A percentile compares a stretch with the other conserved stretches of the same genome.
phyloP scores from a whole-genome alignment of 768 basidiomycete genomes.

The Pleurotus citrinopileatus region DNA sequence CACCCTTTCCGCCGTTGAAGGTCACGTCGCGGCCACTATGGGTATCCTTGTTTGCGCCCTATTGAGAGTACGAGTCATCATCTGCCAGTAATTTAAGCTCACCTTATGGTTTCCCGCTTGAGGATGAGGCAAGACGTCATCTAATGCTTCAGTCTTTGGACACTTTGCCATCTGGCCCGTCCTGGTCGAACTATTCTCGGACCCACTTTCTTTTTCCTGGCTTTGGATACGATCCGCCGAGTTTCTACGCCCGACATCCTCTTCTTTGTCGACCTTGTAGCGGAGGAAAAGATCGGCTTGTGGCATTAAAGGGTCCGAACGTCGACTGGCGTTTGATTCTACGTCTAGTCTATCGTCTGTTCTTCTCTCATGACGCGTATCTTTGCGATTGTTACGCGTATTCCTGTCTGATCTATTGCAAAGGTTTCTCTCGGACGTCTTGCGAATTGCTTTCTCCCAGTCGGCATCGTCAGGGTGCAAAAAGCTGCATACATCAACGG shows the following conservation, averaged over 20 bases:
- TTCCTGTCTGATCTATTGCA: slow-evolving; percentile 13
- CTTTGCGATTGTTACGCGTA: slow-evolving; percentile 12
- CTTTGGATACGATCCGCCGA: not conserved
- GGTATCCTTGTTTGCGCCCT: not conserved
- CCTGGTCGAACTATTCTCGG: not conserved
- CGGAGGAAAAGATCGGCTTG: slow-evolving; percentile 42
- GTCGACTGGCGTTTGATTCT: slow-evolving; percentile 20
- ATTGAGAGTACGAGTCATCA: too few relatives aligned
- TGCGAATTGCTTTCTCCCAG: slow-evolving; percentile 29
- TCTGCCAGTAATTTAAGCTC: too few relatives aligned
- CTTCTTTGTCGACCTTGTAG: slow-evolving; percentile 25
- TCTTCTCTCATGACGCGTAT: not conserved
- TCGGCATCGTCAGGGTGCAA: slow-evolving; percentile 48
- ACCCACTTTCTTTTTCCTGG: not conserved
- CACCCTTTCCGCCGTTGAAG: not conserved
- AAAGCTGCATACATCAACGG: slow-evolving; percentile 28
- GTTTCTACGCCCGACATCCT: slow-evolving; percentile 8
- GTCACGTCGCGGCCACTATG: not conserved
- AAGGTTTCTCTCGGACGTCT: slow-evolving; percentile 9
- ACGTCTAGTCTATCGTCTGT: slow-evolving; percentile 2
- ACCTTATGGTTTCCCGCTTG: not conserved
- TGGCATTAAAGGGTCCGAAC: slow-evolving; percentile 34
- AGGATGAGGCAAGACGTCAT: not conserved
- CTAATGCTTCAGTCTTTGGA: slow-evolving; percentile 9
- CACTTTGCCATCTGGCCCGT: too few relatives aligned